Conservation (phyloP, 768 basidiomycete genomes). For the Pisolithus albus region DNA sequence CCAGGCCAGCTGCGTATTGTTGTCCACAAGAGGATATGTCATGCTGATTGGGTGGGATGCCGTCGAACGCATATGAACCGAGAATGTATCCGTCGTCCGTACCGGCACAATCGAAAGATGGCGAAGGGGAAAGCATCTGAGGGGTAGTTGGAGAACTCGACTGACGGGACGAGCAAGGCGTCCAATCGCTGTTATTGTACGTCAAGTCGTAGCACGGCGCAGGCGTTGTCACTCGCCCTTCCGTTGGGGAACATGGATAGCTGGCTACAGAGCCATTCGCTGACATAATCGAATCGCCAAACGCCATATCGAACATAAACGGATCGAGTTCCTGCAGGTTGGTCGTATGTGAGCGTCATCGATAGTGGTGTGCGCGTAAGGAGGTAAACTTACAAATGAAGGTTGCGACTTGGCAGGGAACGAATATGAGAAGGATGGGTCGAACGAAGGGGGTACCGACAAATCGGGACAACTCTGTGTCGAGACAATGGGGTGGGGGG, state of each 20-base stretch:
- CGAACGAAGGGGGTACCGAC: slow-evolving; percentile 29
- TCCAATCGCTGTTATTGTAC: slow-evolving; percentile 34
- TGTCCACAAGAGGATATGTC: slow-evolving; percentile 6
- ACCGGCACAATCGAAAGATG: slow-evolving; percentile 15
- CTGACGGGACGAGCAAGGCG: slow-evolving; percentile 35
- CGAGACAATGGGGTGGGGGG: slow-evolving; percentile 1
- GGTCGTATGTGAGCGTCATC: slow-evolving; percentile 3
- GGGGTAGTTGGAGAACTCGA: slow-evolving; percentile 41
- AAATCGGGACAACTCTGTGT: slow-evolving; percentile 26
- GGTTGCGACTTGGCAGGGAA: slow-evolving; percentile 37
- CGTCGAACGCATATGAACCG: slow-evolving; percentile 13
- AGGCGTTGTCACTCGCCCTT: slow-evolving; percentile 22
- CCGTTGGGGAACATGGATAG: slow-evolving; percentile 15
- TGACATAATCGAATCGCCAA: slow-evolving; percentile 25
- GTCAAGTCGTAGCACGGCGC: slow-evolving; percentile 36
- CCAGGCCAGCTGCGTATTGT: slow-evolving; percentile 16
- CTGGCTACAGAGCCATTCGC: slow-evolving; percentile 9
- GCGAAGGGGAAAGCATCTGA: slow-evolving; percentile 27
- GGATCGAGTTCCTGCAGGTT: slow-evolving; percentile 22
- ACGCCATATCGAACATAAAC: slow-evolving; percentile 23
- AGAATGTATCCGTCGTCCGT: slow-evolving; percentile 16
- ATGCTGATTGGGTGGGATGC: slow-evolving; percentile 5
- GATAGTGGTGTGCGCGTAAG: neutral
- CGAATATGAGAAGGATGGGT: slow-evolving; percentile 21
- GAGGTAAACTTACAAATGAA: slow-evolving; percentile 39